Base-by-base conservation (phyloP, 1,284 basidiomycete species). In the Irpex lacteus region DNA sequence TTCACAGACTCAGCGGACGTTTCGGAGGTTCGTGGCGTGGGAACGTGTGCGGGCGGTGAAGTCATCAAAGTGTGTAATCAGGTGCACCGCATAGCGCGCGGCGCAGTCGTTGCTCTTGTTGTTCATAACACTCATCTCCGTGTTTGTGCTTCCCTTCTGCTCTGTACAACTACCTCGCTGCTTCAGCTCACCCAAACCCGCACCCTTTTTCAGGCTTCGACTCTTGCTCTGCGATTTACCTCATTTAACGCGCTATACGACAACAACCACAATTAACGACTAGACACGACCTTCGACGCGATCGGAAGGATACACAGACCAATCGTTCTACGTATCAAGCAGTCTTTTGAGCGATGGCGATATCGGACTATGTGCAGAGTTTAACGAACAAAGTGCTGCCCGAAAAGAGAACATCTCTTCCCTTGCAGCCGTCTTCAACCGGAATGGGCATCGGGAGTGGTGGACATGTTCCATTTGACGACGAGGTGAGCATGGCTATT, bases 381-480 rank as follows among this genome's bases (percentile, higher is more conserved):
- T 68, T 70, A 4, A 68, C 71, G 0, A 53, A 67, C 44, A 72
- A 64, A 36, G 69, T 75, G 49, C 56, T 75, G 1, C 74, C 74
- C 18, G 72, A 74, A 66, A 74, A 73, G 68, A 72, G 70, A 60
- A 59, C 60, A 7, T 57, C 68, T 4, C 54, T 75, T 32, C 71
- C 72, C 15, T 66, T 72, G 64, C 70, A 70, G 37, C 59, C 67
- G 19, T 74, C 74, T 18, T 70, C 60, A 63, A 71, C 68, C 61
- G 88, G 89, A 5, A 82, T 87, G 67, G 85, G 85, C 18, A 78
- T 74, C 66, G 84, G 83, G 21, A 79, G 70, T 63, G 70, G 82
- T 70, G 87, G 86, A 6, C 82, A 85, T 73, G 83, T 83, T n/a
- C 81, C 80, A 54, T 85, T 86, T 66, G 82, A 89, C 59, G 89